Base-by-base conservation (phyloP, 371 early-diverging fungal species). In the Umbelopsis sp. region DNA sequence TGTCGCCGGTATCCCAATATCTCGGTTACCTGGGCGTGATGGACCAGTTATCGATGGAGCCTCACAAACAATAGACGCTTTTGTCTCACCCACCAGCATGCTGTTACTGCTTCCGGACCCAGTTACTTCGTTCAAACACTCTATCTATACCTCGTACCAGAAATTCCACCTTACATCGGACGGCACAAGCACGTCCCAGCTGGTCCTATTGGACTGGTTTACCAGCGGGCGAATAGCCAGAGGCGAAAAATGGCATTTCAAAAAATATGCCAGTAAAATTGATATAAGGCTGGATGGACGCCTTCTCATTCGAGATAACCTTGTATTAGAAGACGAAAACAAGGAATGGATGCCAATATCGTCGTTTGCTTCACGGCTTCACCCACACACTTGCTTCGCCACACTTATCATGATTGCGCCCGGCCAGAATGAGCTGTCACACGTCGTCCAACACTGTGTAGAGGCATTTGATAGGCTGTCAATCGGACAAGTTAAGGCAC, bases 161-260 rank as follows among this genome's bases (percentile, higher is more conserved):
- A 65, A 57, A 4, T 79, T 91, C 35, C 52, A 73, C 14, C 67
- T 92, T 12, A 63, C 69, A 20, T 68, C 73, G 24, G 81, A 80
- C 29, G 69, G 69, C n/a, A 10, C 57, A 18, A 63, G 69, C 0
- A 72, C 79, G 8, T 77, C 87, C 0, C 86, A 88, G 20, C 67
- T 92, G 5, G 80, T 93, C 0, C 66, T 92, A 16, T 73, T 94
- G 52, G 94, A 94, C 69, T 94, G 94, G 93, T 88, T 93, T 73
- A 92, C 92, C 2, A 86, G 91, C 65, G 94, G 94, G 3, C 72
- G 94, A 50, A 77, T 84, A 70, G 83, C 86, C 6, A 72, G 92
- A 0, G 93, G 93, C 20, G 94, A 94, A 67, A 74, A 69, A 12
- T 94, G 93, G 93, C 75, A 78, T 14, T 93, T 93, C 70, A 72